Conservation (phyloP, 495 filamentous ascomycete genomes). For the Aspergillus panamensis region DNA sequence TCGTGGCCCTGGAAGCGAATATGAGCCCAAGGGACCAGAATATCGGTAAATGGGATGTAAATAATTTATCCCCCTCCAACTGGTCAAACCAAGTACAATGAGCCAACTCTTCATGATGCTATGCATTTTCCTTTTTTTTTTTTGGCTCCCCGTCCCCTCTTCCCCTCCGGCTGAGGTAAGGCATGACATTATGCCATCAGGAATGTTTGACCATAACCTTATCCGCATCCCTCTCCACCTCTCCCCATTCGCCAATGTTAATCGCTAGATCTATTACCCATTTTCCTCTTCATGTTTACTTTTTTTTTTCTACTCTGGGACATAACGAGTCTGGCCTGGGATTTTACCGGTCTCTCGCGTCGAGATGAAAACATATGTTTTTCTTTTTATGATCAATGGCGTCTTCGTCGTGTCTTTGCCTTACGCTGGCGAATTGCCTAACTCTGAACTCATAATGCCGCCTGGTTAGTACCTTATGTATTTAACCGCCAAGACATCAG, state of each 20-base stretch:
- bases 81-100: constrained; percentile 2
- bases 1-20: constrained; percentile 35
- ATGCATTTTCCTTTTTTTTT: background rate
- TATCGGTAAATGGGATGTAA: constrained; percentile 33
- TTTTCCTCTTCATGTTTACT: background rate
- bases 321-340: background rate
- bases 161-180: background rate
- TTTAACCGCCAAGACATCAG: background rate
- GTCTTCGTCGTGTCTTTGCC: constrained; percentile 11
- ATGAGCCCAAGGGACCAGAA: constrained; percentile 39
- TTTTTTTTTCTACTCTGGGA: background rate
- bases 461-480: constrained; percentile 5
- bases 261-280: background rate
- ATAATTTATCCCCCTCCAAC: constrained; percentile 3
- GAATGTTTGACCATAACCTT: background rate
- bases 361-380: constrained; percentile 22
- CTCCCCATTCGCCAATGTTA: background rate
- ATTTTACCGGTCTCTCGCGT: background rate
- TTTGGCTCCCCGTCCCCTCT: background rate
- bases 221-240: background rate
- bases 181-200: background rate
- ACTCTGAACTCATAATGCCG: constrained; percentile 8
- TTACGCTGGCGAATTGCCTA: constrained; percentile 6
- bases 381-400: constrained; percentile 23
- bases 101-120: background rate